These are phyloP conservation scores for Gardenia jasminoides DNA, from an alignment of 257 asterid species.

Conservation along the genomic window DNA sequence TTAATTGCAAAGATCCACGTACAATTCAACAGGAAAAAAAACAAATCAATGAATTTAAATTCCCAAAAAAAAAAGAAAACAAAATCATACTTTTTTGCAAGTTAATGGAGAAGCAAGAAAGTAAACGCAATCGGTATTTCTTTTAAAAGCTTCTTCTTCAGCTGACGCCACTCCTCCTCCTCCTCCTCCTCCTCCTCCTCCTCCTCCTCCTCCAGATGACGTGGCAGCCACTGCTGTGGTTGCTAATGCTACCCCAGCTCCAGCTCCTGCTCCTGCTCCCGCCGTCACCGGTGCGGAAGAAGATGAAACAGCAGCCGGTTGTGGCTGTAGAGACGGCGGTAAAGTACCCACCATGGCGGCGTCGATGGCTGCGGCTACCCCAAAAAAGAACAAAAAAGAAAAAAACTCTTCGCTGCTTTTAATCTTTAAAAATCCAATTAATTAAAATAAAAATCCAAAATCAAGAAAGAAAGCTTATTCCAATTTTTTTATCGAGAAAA, in stretches of 20 bases:
- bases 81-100: slow-evolving; percentile 51
- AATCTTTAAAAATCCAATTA: neutral
- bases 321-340: slow-evolving; percentile 17
- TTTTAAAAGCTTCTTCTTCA: slow-evolving; percentile 56
- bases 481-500: no score
- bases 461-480: neutral
- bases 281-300: neutral
- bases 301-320: slow-evolving; percentile 4
- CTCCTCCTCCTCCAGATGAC: neutral
- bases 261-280: neutral
- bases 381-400: no score
- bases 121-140: slow-evolving; percentile 68
- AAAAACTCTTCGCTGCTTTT: no score
- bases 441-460: neutral
- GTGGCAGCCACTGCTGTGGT: neutral
- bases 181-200: neutral
- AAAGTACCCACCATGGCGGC: slow-evolving; percentile 29
- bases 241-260: neutral
- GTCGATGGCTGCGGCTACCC: neutral
- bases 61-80: neutral
- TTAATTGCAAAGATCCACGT: neutral
- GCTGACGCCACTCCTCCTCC: slow-evolving; percentile 22
- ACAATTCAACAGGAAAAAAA: neutral
- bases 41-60: neutral
- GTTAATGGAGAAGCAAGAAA: slow-evolving; percentile 68